Base-by-base conservation (phyloP, 345 rosid genomes). In the Sapria himalayana region DNA sequence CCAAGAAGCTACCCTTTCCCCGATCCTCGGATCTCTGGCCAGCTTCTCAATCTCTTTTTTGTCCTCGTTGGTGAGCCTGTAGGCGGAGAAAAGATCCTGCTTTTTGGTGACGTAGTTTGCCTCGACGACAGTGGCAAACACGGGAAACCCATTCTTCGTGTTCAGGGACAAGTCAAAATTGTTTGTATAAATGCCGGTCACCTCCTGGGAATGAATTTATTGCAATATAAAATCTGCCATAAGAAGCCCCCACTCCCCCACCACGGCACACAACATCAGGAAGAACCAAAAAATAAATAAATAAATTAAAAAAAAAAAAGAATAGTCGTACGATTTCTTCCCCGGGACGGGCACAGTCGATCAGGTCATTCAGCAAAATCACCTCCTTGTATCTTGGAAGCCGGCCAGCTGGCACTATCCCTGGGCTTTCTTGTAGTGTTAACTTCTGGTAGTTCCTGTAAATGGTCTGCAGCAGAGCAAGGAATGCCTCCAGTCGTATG, bases 321-420 rank as follows among this genome's bases (percentile, higher is more conserved):
- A 13, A 3, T 36, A 25, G 24, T 18, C 22, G 5, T 65, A 89
- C 98, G 59, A 89, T 77, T 66, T 84, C 95, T 65, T 89, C 99
- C 33, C 95, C 99, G 14, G 95, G 93, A 46, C 81, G 81, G 25
- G 99, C 99, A 41, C 99, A 89, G 53, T 77, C 95, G 51, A 84
- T 89, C 57, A 89, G 72, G 58, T 89, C 99, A 56, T 84, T 84
- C 53, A 89, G 48, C 48, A 82, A 56, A 49, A 89, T 89, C 55
- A 89, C 93, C 74, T 89, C 95, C 66, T 89, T 89, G 77, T 74
- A 74, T 77, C 98, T 74, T 34, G 98, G 95, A 56, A 89, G 95
- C 52, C 95, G 70, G 33, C 98, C 98, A 18, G 98, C 98, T 48
- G 95, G 98, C 32, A 89, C 95, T 44, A 78, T 89, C 61, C 95